Percentiles rank a stretch among this genome's conserved stretches.
Evolutionary conservation across 805 yeast genomes (phyloP).

Genomic region (Candida takata): DNA sequence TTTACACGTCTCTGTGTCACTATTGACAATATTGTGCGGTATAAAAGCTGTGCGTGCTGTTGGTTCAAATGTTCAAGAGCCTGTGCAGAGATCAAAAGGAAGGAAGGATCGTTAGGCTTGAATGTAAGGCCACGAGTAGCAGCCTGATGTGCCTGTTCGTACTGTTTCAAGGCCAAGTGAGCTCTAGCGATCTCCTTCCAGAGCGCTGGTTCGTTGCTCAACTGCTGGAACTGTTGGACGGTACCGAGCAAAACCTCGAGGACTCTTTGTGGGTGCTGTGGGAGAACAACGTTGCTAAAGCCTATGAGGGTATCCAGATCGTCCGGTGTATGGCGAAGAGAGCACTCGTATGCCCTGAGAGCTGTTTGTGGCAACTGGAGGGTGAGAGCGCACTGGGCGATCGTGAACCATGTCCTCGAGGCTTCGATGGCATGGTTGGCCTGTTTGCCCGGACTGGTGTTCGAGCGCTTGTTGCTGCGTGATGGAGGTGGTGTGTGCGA

Average conservation of each 20-base stretch:
- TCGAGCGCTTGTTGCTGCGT: neutral
- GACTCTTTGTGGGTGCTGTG: conserved; percentile 16
- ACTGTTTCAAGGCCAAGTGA: conserved; percentile 38
- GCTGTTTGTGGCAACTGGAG: conserved; percentile 15
- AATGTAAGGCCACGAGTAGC: conserved; percentile 36
- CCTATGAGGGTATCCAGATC: conserved; percentile 15
- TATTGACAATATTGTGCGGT: conserved; percentile 37
- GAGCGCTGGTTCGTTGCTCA: conserved; percentile 32
- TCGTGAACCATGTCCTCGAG: conserved; percentile 18
- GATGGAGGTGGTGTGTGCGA: neutral
- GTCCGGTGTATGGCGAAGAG: conserved; percentile 21
- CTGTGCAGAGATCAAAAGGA: conserved; percentile 45
- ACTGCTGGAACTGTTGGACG: conserved; percentile 26
- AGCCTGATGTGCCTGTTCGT: conserved; percentile 46
- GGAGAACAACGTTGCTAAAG: conserved; percentile 12
- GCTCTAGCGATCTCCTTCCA: conserved; percentile 48
- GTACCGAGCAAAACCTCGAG: conserved; percentile 17
- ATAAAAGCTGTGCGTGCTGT: conserved; percentile 40
- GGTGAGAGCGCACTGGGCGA: conserved; percentile 20
- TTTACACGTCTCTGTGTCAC: conserved; percentile 21
- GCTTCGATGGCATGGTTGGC: conserved; percentile 11
- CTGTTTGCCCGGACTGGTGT: conserved; percentile 1
- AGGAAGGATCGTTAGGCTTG: conserved; percentile 34
- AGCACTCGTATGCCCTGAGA: conserved; percentile 17
- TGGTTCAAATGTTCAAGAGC: conserved; percentile 36